Evolutionary conservation across 2,329 filamentous ascomycete species (phyloP).

Genomic region (Hypocrella siamensis): DNA sequence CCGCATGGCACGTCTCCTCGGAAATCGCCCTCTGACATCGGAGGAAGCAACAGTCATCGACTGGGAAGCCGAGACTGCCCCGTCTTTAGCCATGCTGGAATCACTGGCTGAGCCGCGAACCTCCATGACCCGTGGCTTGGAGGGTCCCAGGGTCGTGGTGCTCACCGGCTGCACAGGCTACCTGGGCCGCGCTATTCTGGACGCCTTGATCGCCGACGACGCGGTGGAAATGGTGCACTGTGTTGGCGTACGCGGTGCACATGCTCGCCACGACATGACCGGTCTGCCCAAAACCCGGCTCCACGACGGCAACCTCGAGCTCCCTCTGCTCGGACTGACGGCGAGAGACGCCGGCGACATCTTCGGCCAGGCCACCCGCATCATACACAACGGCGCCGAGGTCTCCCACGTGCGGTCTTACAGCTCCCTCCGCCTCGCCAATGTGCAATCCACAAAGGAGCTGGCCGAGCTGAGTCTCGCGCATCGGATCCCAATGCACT

Average conservation of each 20-base stretch:
- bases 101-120: too few species aligned
- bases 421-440: slow-evolving; percentile 14
- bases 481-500: slow-evolving; percentile 13
- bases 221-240: slow-evolving; percentile 23
- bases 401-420: slow-evolving; percentile 22
- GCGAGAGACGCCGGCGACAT: slow-evolving; percentile 1
- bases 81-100: too few species aligned
- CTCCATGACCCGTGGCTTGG: too few species aligned
- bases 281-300: slow-evolving; percentile 6
- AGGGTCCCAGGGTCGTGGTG: slow-evolving; percentile 1
- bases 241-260: slow-evolving; percentile 9
- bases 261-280: background rate
- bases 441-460: slow-evolving; percentile 18
- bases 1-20: slow-evolving; percentile 17
- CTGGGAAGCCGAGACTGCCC: slow-evolving; percentile 12
- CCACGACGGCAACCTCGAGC: slow-evolving; percentile 11
- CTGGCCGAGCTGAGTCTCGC: slow-evolving; percentile 14
- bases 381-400: slow-evolving; percentile 39
- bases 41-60: slow-evolving; percentile 7
- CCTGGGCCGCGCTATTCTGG: slow-evolving; percentile 2
- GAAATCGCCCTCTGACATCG: background rate
- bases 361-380: slow-evolving; percentile 10
- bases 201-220: slow-evolving; percentile 7
- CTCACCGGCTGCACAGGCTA: slow-evolving; percentile 4
- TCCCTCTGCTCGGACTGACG: slow-evolving; percentile 11